Evolutionary conservation across 2,329 filamentous ascomycete species (phyloP).

Genomic region (Aschersonia sp.): DNA sequence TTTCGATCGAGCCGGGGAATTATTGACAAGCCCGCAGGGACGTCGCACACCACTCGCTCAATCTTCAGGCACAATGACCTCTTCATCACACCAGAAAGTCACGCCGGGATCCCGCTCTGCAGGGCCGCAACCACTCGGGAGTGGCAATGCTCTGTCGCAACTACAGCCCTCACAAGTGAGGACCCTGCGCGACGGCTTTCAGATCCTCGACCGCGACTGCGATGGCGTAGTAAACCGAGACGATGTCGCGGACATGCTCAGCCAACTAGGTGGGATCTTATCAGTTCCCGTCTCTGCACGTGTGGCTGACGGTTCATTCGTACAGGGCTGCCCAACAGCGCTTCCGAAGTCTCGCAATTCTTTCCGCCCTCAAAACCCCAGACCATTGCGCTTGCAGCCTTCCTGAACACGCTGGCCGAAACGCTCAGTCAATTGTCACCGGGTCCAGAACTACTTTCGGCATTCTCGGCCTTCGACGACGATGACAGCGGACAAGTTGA

Average conservation of each 20-base stretch:
- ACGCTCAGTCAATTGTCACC: conserved; percentile 63
- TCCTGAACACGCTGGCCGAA: conserved; percentile 68
- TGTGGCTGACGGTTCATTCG: not conserved
- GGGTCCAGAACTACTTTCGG: conserved; percentile 67
- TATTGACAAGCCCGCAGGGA: conserved; percentile 18
- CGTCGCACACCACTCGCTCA: conserved; percentile 22
- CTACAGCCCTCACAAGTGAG: conserved; percentile 72
- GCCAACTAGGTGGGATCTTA: conserved; percentile 51
- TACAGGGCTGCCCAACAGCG: conserved; percentile 57
- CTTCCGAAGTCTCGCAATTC: conserved; percentile 61
- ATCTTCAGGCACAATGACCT: conserved; percentile 16
- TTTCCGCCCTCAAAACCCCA: conserved; percentile 61
- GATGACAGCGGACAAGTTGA: conserved; percentile 92
- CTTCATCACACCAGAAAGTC: conserved; percentile 19
- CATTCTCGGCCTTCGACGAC: conserved; percentile 89
- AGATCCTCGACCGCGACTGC: conserved; percentile 80
- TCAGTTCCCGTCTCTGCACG: not conserved
- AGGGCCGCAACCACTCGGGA: conserved; percentile 20
- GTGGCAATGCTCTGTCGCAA: conserved; percentile 48
- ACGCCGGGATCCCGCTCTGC: conserved; percentile 13
- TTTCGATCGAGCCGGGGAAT: conserved; percentile 26
- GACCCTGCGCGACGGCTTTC: conserved; percentile 82
- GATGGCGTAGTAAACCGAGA: conserved; percentile 71
- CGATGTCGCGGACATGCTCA: conserved; percentile 77
- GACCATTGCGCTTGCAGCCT: conserved; percentile 71